These are phyloP conservation scores for Kodamaea ohmeri DNA, from an alignment of 1,139 yeast species.

Conservation along the genomic window DNA sequence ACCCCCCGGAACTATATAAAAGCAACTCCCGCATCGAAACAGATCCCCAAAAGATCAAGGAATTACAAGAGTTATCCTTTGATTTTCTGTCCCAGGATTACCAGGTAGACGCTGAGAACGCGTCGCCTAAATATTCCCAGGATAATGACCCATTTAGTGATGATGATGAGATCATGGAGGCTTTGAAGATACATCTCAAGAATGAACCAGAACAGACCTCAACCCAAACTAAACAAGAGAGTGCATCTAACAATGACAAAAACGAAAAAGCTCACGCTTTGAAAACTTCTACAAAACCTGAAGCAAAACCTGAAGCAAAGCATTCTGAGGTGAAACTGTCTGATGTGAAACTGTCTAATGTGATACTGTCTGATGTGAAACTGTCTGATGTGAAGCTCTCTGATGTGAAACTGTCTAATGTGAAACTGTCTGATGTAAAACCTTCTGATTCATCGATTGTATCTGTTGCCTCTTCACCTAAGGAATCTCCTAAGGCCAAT, in stretches of 20 bases:
- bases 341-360: too few relatives aligned
- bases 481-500: too few relatives aligned
- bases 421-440: too few relatives aligned
- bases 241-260: neutral
- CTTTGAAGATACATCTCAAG: slow-evolving; percentile 2
- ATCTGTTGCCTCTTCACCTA: too few relatives aligned
- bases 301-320: too few relatives aligned
- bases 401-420: too few relatives aligned
- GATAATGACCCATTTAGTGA: slow-evolving; percentile 8
- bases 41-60: slow-evolving; percentile 10
- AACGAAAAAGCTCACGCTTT: neutral
- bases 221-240: neutral
- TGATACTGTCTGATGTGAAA: too few relatives aligned
- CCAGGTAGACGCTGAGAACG: neutral
- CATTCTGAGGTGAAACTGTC: too few relatives aligned
- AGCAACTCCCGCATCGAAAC: slow-evolving; percentile 8
- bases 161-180: slow-evolving; percentile 10
- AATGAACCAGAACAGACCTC: neutral
- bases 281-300: too few relatives aligned
- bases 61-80: slow-evolving; percentile 8
- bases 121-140: neutral
- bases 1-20: slow-evolving; percentile 2
- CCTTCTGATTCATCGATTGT: too few relatives aligned
- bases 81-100: slow-evolving; percentile 5
- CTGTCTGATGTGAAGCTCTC: too few relatives aligned